Evolutionary conservation across 139 green algal species (phyloP).

Genomic region (Closterium sp.): DNA sequence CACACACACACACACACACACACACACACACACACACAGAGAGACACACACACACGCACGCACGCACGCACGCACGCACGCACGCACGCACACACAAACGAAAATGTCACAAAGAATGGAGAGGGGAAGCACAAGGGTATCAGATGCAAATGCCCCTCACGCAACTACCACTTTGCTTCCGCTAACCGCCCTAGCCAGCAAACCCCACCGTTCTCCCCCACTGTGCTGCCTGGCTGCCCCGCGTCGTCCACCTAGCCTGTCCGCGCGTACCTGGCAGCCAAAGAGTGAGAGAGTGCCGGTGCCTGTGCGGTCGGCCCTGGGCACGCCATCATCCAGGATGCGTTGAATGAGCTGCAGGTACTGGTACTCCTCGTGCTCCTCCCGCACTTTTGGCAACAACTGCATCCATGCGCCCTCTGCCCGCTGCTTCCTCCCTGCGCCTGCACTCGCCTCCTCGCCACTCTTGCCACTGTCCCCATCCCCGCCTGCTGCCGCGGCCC

Average conservation of each 20-base stretch:
- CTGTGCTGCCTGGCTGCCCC: neutral
- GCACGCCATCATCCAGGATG: conserved; percentile 76
- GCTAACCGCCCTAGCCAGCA: no score
- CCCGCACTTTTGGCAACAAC: conserved; percentile 15
- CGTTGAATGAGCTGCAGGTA: conserved; percentile 91
- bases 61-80: neutral
- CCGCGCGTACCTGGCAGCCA: conserved; percentile 59
- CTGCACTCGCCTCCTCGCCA: no score
- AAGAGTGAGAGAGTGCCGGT: conserved; percentile 93
- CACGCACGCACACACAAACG: neutral
- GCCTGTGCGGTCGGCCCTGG: conserved; percentile 87
- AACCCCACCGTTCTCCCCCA: no score
- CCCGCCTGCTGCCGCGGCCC: neutral
- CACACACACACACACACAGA: neutral
- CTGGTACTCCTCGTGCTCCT: conserved; percentile 87
- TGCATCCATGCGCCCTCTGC: neutral
- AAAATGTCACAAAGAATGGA: neutral
- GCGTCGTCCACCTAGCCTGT: neutral
- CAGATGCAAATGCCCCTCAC: neutral
- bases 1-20: conserved; percentile 21
- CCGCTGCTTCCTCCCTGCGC: neutral
- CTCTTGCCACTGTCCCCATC: neutral
- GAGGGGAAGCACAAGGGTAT: neutral
- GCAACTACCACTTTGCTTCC: neutral
- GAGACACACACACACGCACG: no score